Base-by-base conservation (phyloP, 1,284 basidiomycete genomes). In the Fomitopsis schrenkii region DNA sequence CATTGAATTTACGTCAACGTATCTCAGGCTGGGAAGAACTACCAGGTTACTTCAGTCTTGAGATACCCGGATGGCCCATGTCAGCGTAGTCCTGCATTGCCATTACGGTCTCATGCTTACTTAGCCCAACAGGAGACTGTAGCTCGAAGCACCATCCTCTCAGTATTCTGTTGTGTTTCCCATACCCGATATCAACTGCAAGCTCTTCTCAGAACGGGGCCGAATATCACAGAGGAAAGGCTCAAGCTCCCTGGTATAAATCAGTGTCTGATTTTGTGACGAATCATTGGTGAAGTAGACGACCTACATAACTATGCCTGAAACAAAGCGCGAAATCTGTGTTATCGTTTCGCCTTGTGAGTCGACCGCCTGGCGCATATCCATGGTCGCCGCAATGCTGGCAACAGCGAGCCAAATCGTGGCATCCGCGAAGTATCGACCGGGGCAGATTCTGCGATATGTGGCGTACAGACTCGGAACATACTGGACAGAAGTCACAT, bases 361-460 rank as follows among this genome's bases (percentile, higher is more conserved):
- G 28, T 64, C 59, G 3, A 26, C 36, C 7, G 65, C 61, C 42
- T 55, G 57, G 3, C 26, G 22, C 14, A 66, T 64, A 22, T 66
- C 53, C 61, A 66, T 57, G 7, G 65, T 66, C 28, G 65, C 65
- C 12, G 63, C 42, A n/a, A 64, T 57, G 44, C 61, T 64, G 2
- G 61, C 55, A 22, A 66, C 67, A 12, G 67, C 70, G 14, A 56
- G 55, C 55, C 55, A 56, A 2, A 56, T 15, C 8, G 28, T 42
- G 8, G 19, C 22, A 19, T 54, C 52, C 1, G 52, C 52, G 8
- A 71, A 70, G 45, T 58, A 28, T 38, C 63, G 64, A 0, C 68
- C 69, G 1, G 68, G 68, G 52, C 69, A 71, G 40, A 65, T 46
- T 28, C 70, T 71, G 33, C n/a, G 1, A n/a, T n/a, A n/a, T 9